Evolutionary conservation across 768 basidiomycete species (phyloP), one percentile per base, ranked within the genome.

Genomic region (Phylloporus sp.): DNA sequence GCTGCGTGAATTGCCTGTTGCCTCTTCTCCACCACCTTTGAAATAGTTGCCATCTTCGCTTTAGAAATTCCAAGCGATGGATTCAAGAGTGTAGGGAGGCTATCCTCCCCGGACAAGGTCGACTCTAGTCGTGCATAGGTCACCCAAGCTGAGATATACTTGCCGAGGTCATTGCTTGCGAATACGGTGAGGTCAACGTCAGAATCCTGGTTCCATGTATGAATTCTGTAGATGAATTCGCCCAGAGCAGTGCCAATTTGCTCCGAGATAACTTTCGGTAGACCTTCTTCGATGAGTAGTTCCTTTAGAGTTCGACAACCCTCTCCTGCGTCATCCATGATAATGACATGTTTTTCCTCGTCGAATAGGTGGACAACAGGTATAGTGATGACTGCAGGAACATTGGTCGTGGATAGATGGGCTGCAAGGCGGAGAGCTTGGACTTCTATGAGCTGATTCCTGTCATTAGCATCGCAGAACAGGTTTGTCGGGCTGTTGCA

Each of bases 301-400:
- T 70, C 60, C 56, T 80, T 81, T 43, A 80, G 63, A 4, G 67
- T 76, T 36, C 36, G 51, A 18, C 49, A 40, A 4, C 63, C 55
- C 28, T 60, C 62, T 4, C 85, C 85, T 46, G 72, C 74, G 52
- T 87, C 85, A 40, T 84, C 80, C 74, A 86, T 84, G 60, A 87
- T 75, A 34, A 86, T 73, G 13, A 76, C 77, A 53, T 78, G 70
- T 10, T 62, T 71, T 23, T 66, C 68, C 35, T 73, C 62, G 57
- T 87, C 84, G 59, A 79, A 76, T 29, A 72, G 64, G 58, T 78
- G 69, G 15, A 86, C 69, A 6, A 51, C 61, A 2, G 84, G 84
- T 5, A 80, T 76, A 2, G 71, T 75, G 43, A 81, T 72, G 16
- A 77, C 45, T 3, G 75, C 66, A 23, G 71, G 64, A 16, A 48